Percentiles rank a stretch among this genome's conserved stretches.
Evolutionary conservation across 768 basidiomycete genomes (phyloP).

Genomic region (Tulasnella sp.): DNA sequence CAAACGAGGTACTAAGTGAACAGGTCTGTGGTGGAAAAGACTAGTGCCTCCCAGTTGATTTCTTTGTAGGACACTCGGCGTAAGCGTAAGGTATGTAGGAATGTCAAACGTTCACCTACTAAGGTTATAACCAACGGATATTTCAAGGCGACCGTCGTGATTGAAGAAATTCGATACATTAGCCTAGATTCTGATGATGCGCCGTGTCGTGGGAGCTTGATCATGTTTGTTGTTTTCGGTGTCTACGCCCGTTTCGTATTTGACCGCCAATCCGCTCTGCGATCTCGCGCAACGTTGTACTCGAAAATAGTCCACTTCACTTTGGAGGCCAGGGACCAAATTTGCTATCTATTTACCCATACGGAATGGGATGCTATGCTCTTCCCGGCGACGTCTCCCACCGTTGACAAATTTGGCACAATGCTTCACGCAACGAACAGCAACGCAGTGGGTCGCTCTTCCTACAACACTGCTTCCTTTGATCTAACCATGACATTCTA

Average conservation of each 20-base stretch:
- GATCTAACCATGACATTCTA: neutral
- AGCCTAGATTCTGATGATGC: neutral
- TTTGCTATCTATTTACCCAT: too few species aligned
- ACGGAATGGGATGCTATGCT: constrained; percentile 15
- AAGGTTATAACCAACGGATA: constrained; percentile 59
- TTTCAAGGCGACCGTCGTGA: constrained; percentile 67
- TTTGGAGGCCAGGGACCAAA: too few species aligned
- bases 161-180: neutral
- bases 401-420: neutral
- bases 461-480: neutral
- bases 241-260: too few species aligned
- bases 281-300: too few species aligned
- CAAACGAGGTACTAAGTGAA: constrained; percentile 22
- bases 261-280: too few species aligned
- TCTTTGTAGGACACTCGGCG: constrained; percentile 40
- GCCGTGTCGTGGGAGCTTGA: too few species aligned
- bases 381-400: constrained; percentile 8
- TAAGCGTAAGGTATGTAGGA: neutral
- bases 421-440: neutral
- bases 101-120: constrained; percentile 18
- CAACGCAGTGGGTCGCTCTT: neutral
- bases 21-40: neutral
- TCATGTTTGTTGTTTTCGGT: too few species aligned
- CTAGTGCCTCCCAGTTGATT: constrained; percentile 88
- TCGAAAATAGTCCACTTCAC: too few species aligned